Conservation (phyloP, 192 early-diverging fungal species). For the Gorgonomyces haynaldii region DNA sequence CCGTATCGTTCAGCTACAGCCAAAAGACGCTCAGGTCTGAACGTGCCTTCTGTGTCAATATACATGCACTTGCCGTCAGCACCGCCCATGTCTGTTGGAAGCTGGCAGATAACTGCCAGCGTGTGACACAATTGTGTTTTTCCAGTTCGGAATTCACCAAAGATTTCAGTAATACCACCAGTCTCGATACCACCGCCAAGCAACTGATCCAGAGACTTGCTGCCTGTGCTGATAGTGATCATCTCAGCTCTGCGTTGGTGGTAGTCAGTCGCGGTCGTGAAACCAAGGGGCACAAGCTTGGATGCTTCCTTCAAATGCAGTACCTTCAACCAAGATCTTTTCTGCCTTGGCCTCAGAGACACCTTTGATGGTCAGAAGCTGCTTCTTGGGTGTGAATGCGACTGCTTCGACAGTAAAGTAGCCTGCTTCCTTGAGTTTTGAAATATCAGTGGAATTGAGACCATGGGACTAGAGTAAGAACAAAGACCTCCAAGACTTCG, state of each 20-base stretch:
- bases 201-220: slow-evolving; percentile 80
- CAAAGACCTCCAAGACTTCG: neutral
- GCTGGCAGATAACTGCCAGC: slow-evolving; percentile 88
- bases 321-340: slow-evolving; percentile 82
- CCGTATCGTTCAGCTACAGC: slow-evolving; percentile 68
- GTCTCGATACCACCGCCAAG: slow-evolving; percentile 95
- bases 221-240: slow-evolving; percentile 78
- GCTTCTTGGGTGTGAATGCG: slow-evolving; percentile 85
- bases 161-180: slow-evolving; percentile 91
- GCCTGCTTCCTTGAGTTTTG: slow-evolving; percentile 71
- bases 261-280: slow-evolving; percentile 87
- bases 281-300: slow-evolving; percentile 88
- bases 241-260: slow-evolving; percentile 70
- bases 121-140: slow-evolving; percentile 96
- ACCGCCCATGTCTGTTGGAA: slow-evolving; percentile 79
- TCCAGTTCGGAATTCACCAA: slow-evolving; percentile 97
- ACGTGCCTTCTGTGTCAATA: slow-evolving; percentile 91
- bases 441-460: slow-evolving; percentile 22
- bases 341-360: slow-evolving; percentile 93
- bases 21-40: slow-evolving; percentile 72
- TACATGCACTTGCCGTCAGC: slow-evolving; percentile 92
- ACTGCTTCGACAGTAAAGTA: slow-evolving; percentile 86
- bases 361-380: slow-evolving; percentile 78
- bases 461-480: slow-evolving; percentile 23
- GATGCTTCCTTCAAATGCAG: slow-evolving; percentile 40